phyloP scores from a whole-genome alignment of 192 early-diverging fungal genomes.

The Umbelopsis isabellina region DNA sequence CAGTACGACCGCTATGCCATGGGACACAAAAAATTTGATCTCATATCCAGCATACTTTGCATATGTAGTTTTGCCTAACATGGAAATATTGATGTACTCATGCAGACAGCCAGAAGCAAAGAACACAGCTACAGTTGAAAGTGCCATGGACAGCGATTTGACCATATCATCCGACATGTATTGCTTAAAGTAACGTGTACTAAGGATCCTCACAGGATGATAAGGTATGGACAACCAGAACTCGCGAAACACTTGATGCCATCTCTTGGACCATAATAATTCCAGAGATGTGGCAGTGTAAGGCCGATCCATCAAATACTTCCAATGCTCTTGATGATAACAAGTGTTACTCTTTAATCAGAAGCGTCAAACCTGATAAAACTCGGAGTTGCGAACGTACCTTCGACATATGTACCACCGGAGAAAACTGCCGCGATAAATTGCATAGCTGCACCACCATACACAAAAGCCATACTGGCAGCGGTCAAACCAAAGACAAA shows the following conservation, averaged over 20 bases:
- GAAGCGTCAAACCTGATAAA: not conserved
- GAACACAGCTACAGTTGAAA: conserved; percentile 2
- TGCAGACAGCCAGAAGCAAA: conserved; percentile 7
- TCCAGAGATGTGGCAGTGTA: not conserved
- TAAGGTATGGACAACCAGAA: conserved; percentile 17
- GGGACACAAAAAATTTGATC: not conserved
- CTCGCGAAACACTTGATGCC: conserved; percentile 8
- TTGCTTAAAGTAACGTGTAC: not conserved
- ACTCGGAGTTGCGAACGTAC: not conserved
- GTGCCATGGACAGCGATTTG: not conserved
- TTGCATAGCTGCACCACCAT: conserved; percentile 7
- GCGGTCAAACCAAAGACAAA: not conserved
- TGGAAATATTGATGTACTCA: not conserved
- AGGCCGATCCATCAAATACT: not conserved
- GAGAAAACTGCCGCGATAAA: not conserved
- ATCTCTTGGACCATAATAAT: not conserved
- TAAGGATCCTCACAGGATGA: not conserved
- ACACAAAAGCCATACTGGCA: not conserved
- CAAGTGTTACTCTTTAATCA: not conserved
- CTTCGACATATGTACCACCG: not conserved
- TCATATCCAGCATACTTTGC: conserved; percentile 2
- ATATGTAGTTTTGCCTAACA: not conserved
- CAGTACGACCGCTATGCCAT: not conserved
- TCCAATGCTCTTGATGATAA: not conserved
- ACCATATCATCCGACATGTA: not conserved